Evolutionary conservation across 1,284 basidiomycete species (phyloP), one percentile per base, ranked within the genome.

Genomic region (Leccinum griseonigrum): DNA sequence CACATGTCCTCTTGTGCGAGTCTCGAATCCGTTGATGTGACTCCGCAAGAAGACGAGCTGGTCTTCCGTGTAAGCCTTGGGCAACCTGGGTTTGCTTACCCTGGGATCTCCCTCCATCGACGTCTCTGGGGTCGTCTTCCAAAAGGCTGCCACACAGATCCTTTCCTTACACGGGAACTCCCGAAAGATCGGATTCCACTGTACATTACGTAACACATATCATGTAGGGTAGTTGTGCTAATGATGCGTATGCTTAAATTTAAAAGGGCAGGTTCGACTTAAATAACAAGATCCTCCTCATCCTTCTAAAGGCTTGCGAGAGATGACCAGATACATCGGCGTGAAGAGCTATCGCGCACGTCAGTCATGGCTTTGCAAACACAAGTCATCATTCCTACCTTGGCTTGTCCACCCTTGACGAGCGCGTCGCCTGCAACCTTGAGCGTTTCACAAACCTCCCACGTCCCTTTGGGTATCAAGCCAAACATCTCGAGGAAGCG

Each of bases 381-480:
- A 29, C 31, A 46, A 14, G n/a, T 8, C 43, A 22, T 56, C 43
- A 34, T 26, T 71, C 83, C 66, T 63, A 95, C 91, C 85, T 97
- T 97, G 65, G 82, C 83, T 76, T 90, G 86, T 32, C 96, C 97
- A 72, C 95, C 94, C 68, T 85, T 84, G 28, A 97, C 92, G 9
- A 98, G 81, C 2, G 92, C 83, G 50, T 88, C 85, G 18, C 82
- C 90, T 8, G 97, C 96, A 40, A 91, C 77, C 78, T 94, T 95
- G 67, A 98, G 81, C 57, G 88, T 85, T 79, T 97, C 95, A 65
- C 94, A 94, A 56, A 98, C 94, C 64, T 94, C 88, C 74, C 83
- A 88, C 0, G 97, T 99, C 48, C 97, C 97, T 83, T 97, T 95
- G 57, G 97, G 97, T 5, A 95, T 81, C 11, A 98, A 50, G 3